These are phyloP conservation scores for Purshia tridentata DNA, from an alignment of 306 rosid species.

Conservation along the genomic window DNA sequence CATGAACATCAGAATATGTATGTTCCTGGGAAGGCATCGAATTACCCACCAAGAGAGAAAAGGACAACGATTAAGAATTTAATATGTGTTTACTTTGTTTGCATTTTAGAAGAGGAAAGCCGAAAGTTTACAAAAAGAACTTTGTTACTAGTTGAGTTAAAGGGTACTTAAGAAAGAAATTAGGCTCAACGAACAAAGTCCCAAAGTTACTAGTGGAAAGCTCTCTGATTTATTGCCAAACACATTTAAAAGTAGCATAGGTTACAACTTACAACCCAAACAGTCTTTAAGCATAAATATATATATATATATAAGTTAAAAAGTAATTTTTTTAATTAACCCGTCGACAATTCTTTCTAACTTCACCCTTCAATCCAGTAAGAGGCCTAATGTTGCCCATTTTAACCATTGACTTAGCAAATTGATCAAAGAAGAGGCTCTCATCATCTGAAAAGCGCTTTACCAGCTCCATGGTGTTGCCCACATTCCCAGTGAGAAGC, in stretches of 20 bases:
- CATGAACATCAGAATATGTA: background rate
- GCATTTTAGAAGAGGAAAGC: background rate
- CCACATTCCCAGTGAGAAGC: slow-evolving; percentile 55
- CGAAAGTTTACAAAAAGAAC: background rate
- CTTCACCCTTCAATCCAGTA: slow-evolving; percentile 60
- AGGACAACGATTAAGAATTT: slow-evolving; percentile 3
- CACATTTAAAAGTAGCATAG: background rate
- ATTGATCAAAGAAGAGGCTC: slow-evolving; percentile 63
- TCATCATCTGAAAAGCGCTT: slow-evolving; percentile 59
- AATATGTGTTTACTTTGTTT: background rate
- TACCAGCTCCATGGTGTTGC: slow-evolving; percentile 43
- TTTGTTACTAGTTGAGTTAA: background rate
- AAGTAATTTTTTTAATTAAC: slow-evolving; percentile 35
- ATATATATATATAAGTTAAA: background rate
- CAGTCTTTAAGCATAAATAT: background rate
- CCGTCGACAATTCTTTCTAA: slow-evolving; percentile 63
- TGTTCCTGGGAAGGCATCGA: slow-evolving; percentile 7
- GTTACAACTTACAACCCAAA: slow-evolving; percentile 4
- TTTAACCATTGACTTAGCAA: slow-evolving; percentile 75
- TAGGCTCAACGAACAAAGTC: background rate
- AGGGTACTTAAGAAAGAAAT: background rate
- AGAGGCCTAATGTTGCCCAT: slow-evolving; percentile 76
- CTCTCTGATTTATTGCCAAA: background rate
- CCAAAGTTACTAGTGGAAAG: background rate
- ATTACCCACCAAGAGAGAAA: slow-evolving; percentile 20